These are phyloP conservation scores for Hirschfeldia incana DNA, from an alignment of 345 rosid species.

Conservation along the genomic window DNA sequence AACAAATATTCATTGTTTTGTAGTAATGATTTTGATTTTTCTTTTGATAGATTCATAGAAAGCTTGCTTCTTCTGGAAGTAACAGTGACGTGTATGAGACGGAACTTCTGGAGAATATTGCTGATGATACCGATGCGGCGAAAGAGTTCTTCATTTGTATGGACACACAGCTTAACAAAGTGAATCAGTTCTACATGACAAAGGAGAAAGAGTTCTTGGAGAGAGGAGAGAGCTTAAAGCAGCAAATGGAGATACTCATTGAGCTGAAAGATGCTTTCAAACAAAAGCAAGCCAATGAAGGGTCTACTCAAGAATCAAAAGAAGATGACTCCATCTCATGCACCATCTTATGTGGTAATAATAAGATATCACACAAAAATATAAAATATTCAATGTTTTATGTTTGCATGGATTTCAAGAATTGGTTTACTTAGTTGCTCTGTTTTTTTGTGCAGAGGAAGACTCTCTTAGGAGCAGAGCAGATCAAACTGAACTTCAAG, in stretches of 20 bases:
- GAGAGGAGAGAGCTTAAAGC: slow-evolving; percentile 80
- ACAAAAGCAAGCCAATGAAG: slow-evolving; percentile 50
- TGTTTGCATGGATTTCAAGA: not conserved
- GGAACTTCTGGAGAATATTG: slow-evolving; percentile 74
- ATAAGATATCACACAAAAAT: not conserved
- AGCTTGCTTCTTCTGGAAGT: slow-evolving; percentile 64
- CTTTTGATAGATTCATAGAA: slow-evolving; percentile 66
- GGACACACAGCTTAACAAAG: slow-evolving; percentile 87
- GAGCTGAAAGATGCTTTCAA: slow-evolving; percentile 65
- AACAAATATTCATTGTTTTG: not conserved
- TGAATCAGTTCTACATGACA: slow-evolving; percentile 73
- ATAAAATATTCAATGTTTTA: not conserved
- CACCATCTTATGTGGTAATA: slow-evolving; percentile 74
- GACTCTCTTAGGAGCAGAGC: slow-evolving; percentile 60
- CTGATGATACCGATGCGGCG: slow-evolving; percentile 67
- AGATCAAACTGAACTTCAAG: slow-evolving; percentile 53
- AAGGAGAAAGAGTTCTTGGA: slow-evolving; percentile 92
- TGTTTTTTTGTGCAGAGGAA: slow-evolving; percentile 55
- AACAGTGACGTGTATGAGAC: slow-evolving; percentile 76
- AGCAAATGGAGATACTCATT: slow-evolving; percentile 79
- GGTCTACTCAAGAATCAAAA: slow-evolving; percentile 51
- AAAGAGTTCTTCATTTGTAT: slow-evolving; percentile 77
- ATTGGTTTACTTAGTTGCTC: not conserved
- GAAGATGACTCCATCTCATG: slow-evolving; percentile 80
- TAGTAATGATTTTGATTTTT: slow-evolving; percentile 8